A percentile compares a stretch with the other conserved stretches of the same genome.
Conservation (phyloP, 495 filamentous ascomycete genomes). For the Lophiostoma macrostomum region DNA sequence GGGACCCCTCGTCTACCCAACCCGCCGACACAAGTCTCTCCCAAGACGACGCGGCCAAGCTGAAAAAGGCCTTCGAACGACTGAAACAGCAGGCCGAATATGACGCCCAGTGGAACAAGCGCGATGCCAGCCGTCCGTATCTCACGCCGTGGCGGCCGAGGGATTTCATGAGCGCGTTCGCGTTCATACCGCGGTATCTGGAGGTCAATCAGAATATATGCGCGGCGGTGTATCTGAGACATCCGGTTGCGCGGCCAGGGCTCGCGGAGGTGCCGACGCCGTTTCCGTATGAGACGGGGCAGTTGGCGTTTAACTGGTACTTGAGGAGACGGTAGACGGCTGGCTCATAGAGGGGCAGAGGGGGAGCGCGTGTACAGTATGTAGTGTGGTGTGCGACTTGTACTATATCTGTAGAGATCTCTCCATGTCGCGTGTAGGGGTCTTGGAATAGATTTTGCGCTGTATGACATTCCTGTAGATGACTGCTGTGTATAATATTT, state of each 20-base stretch:
- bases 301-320: conserved; percentile 92
- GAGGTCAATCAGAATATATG: conserved; percentile 97
- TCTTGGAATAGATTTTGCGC: no score
- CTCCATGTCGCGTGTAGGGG: not conserved
- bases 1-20: conserved; percentile 3
- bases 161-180: conserved; percentile 83
- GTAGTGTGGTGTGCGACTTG: no score
- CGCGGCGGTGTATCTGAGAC: conserved; percentile 88
- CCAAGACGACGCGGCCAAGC: conserved; percentile 12
- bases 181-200: conserved; percentile 90
- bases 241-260: conserved; percentile 92
- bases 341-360: no score
- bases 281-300: conserved; percentile 59
- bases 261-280: conserved; percentile 85
- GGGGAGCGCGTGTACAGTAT: not conserved
- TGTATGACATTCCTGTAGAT: no score
- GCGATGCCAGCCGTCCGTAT: conserved; percentile 76
- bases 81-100: conserved; percentile 65
- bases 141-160: conserved; percentile 87
- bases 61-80: conserved; percentile 49
- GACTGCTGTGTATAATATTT: no score
- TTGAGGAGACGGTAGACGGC: conserved; percentile 68
- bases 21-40: conserved; percentile 25
- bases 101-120: conserved; percentile 16
- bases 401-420: no score